phyloP scores from a whole-genome alignment of 1,284 basidiomycete genomes.

The Cronartium quercuum region DNA sequence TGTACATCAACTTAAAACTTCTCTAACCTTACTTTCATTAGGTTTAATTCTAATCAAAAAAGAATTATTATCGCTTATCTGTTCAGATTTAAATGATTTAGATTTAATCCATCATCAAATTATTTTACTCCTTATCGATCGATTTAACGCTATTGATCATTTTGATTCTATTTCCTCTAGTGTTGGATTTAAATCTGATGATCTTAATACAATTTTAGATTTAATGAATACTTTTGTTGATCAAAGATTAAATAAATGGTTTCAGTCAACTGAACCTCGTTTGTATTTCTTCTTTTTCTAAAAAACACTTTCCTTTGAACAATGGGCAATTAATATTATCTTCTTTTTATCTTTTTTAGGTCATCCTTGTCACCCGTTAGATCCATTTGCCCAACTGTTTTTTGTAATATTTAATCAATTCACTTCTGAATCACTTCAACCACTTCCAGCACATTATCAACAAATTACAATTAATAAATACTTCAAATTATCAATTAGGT shows the following conservation, averaged over 20 bases:
- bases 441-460: constrained; percentile 5
- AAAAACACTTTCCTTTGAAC: not conserved
- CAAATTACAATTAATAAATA: constrained; percentile 29
- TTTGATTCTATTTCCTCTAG: not conserved
- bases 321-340: not conserved
- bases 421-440: constrained; percentile 2
- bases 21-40: constrained; percentile 24
- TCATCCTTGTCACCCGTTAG: constrained; percentile 3
- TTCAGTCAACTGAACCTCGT: not conserved
- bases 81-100: not conserved
- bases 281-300: not conserved
- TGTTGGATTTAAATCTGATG: not conserved
- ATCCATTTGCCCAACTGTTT: constrained; percentile 19
- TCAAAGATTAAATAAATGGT: constrained; percentile 6
- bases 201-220: constrained; percentile 21
- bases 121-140: constrained; percentile 23
- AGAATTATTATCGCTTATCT: constrained; percentile 7
- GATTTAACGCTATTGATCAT: constrained; percentile 9
- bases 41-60: constrained; percentile 22
- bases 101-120: constrained; percentile 19
- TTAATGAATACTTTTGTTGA: constrained; percentile 18
- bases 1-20: constrained; percentile 5
- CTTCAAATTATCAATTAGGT: constrained; percentile 43
- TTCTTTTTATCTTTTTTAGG: not conserved
- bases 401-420: constrained; percentile 18